A percentile compares a stretch with the other conserved stretches of the same genome.
Evolutionary conservation across 495 filamentous ascomycete species (phyloP).

Genomic region (Daldinia decipiens): DNA sequence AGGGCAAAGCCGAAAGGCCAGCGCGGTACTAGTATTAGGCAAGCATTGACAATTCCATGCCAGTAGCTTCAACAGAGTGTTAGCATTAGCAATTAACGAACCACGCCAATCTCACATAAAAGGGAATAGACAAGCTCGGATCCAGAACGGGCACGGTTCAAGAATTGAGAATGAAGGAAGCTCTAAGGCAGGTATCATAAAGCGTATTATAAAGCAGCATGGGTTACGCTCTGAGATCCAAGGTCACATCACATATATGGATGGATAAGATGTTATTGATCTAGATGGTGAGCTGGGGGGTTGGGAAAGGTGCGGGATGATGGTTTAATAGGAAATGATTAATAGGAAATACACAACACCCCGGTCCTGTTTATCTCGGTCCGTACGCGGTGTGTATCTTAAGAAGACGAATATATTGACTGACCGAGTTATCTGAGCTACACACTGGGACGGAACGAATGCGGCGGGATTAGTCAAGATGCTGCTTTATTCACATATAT

Average conservation of each 20-base stretch:
- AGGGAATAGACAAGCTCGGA: neutral
- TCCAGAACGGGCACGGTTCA: constrained; percentile 10
- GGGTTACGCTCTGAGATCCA: constrained; percentile 24
- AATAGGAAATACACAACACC: constrained; percentile 21
- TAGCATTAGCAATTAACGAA: constrained; percentile 36
- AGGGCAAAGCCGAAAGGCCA: constrained; percentile 39
- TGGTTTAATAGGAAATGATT: constrained; percentile 32
- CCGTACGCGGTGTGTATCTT: constrained; percentile 22
- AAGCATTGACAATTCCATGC: constrained; percentile 56
- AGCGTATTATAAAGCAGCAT: constrained; percentile 31
- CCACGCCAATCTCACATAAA: constrained; percentile 14
- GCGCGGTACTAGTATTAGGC: constrained; percentile 52
- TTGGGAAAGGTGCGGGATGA: constrained; percentile 29
- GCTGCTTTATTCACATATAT: constrained; percentile 37
- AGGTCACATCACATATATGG: constrained; percentile 36
- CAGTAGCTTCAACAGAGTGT: constrained; percentile 37
- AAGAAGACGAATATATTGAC: constrained; percentile 16
- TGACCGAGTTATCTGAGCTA: constrained; percentile 23
- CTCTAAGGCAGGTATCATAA: constrained; percentile 22
- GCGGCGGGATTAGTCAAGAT: constrained; percentile 29
- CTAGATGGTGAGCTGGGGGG: constrained; percentile 26
- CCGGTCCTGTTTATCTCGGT: constrained; percentile 25
- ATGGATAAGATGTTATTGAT: constrained; percentile 9
- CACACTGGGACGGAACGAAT: constrained; percentile 31
- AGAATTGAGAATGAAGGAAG: constrained; percentile 4